Evolutionary conservation across 1,139 yeast genomes (phyloP), one percentile per base, ranked within the genome.

Genomic region (Magnusiomyces magnusii): DNA sequence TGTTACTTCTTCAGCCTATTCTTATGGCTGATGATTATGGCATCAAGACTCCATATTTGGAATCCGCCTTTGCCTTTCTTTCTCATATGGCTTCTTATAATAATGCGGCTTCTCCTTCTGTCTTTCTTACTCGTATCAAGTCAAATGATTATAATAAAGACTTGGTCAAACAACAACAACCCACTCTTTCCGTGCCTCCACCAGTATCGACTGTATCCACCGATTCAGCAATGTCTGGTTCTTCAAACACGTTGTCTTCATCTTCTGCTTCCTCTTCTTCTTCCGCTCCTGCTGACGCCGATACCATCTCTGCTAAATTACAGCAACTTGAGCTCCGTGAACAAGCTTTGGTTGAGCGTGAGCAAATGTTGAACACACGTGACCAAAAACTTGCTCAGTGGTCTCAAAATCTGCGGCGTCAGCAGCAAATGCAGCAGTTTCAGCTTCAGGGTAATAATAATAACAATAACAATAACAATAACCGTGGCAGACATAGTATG

Each of bases 1-100:
- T 90, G 68, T 75, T 90, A 55, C 75, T 91, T 60, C 78, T 91
- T 62, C 95, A 90, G 70, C 96, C 97, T 2, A 91, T 91, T 60
- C 76, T 91, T 59, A 76, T 90, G 61, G 96, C 95, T 21, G 97
- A 90, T 73, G 96, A 90, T 70, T 81, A 82, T 68, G 85, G 87
- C 53, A 84, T 90, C 58, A 85, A 88, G 69, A 88, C 97, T 0
- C 97, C 97, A 2, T 91, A 91, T 70, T 78, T 91, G 71, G 97
- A 91, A 73, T 88, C 89, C 67, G 75, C 89, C 61, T 91, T 89
- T 70, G 90, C 96, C 13, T 60, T 56, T 31, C 28, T 60, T 34
- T 60, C 62, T 19, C 62, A 58, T 28, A 53, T 60, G 39, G 56
- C 47, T 9, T 44, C 39, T 23, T 58, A 47, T 53, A 60, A 60